Conservation (phyloP, 768 basidiomycete species). For the Candolleomyces aberdarensis region DNA sequence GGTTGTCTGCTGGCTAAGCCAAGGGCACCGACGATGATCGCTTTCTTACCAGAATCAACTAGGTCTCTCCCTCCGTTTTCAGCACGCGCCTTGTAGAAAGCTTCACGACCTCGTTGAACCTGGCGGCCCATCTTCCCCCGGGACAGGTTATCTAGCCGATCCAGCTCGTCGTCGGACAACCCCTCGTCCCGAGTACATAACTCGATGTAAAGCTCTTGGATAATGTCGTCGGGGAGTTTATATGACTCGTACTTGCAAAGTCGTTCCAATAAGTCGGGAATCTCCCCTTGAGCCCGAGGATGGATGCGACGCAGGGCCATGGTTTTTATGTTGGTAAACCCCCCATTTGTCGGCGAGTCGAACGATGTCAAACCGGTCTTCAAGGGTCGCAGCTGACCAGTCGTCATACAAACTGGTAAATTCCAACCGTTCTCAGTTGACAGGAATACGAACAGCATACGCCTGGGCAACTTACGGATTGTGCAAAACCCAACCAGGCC, state of each 20-base stretch:
- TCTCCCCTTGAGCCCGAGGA: neutral
- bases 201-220: neutral
- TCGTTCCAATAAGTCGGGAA: constrained; percentile 34
- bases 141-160: neutral
- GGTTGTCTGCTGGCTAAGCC: too few relatives aligned
- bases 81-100: neutral
- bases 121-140: neutral
- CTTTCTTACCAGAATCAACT: too few relatives aligned
- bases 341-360: constrained; percentile 2
- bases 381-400: neutral
- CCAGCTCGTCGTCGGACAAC: neutral
- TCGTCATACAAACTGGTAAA: neutral
- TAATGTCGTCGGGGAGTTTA: neutral
- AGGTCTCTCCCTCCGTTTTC: too few relatives aligned
- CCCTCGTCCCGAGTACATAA: neutral
- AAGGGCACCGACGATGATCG: too few relatives aligned
- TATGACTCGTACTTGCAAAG: neutral
- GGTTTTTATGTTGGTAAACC: constrained; percentile 2
- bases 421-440: constrained; percentile 24
- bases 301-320: constrained; percentile 3
- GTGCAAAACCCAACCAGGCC: constrained; percentile 49
- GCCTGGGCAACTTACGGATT: constrained; percentile 38
- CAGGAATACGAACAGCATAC: neutral
- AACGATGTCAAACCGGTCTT: constrained; percentile 4
- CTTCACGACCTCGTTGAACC: neutral